These are phyloP conservation scores for Boeremia lycopersici DNA, from an alignment of 2,329 filamentous ascomycete species.

Conservation along the genomic window DNA sequence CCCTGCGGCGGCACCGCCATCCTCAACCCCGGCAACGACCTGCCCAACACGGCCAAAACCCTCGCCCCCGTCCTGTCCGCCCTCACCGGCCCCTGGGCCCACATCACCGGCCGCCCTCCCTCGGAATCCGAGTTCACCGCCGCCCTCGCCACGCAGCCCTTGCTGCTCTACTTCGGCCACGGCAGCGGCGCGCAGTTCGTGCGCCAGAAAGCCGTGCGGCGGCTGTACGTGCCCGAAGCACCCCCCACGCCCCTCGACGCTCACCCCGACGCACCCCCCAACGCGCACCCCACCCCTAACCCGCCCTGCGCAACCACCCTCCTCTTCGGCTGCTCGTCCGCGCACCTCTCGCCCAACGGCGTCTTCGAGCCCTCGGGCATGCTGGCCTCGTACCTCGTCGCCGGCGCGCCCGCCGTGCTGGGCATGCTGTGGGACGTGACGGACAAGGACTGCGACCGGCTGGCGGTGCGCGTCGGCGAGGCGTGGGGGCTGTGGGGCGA, in stretches of 20 bases:
- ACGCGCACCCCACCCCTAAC: slow-evolving; percentile 49
- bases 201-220: slow-evolving; percentile 79
- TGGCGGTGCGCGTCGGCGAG: slow-evolving; percentile 78
- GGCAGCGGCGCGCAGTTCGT: slow-evolving; percentile 95
- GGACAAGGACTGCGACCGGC: slow-evolving; percentile 94
- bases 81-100: slow-evolving; percentile 63
- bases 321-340: slow-evolving; percentile 94
- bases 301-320: slow-evolving; percentile 75
- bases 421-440: slow-evolving; percentile 98
- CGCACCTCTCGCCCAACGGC: slow-evolving; percentile 77
- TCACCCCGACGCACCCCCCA: slow-evolving; percentile 65
- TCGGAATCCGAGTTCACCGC: slow-evolving; percentile 77
- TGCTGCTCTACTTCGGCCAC: slow-evolving; percentile 94
- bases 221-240: slow-evolving; percentile 62
- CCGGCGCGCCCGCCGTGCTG: slow-evolving; percentile 78
- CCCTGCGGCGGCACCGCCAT: slow-evolving; percentile 72
- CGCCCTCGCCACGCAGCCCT: slow-evolving; percentile 68
- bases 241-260: slow-evolving; percentile 20
- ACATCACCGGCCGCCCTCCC: slow-evolving; percentile 71
- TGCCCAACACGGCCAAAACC: slow-evolving; percentile 76
- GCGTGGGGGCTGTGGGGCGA: slow-evolving; percentile 77
- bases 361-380: slow-evolving; percentile 87
- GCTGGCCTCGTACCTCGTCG: slow-evolving; percentile 89
- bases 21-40: slow-evolving; percentile 85
- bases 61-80: slow-evolving; percentile 70